Conservation (phyloP, 2,329 filamentous ascomycete genomes). For the Aspergillus sp. region DNA sequence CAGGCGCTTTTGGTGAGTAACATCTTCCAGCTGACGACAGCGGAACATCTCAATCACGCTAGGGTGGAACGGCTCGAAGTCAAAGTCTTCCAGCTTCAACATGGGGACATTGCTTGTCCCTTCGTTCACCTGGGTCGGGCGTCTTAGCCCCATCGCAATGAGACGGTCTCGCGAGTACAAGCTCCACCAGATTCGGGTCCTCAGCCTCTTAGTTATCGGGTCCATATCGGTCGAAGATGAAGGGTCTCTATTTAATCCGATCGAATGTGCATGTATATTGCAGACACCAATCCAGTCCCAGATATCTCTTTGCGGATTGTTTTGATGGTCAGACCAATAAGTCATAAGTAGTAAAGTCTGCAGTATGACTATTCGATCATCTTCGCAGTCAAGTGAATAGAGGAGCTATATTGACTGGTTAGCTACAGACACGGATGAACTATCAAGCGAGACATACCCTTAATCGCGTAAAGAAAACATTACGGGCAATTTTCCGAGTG, state of each 20-base stretch:
- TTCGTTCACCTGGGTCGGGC: constrained; percentile 84
- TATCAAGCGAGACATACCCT: constrained; percentile 55
- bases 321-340: constrained; percentile 90
- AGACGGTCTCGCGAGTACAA: constrained; percentile 89
- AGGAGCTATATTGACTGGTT: constrained; percentile 59
- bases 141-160: constrained; percentile 83
- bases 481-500: constrained; percentile 74
- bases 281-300: constrained; percentile 30
- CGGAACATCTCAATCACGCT: constrained; percentile 64
- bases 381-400: constrained; percentile 89
- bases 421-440: neutral
- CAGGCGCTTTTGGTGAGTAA: constrained; percentile 70
- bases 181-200: constrained; percentile 93
- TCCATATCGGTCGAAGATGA: constrained; percentile 19
- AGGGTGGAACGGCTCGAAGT: constrained; percentile 67
- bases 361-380: constrained; percentile 78
- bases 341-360: constrained; percentile 86
- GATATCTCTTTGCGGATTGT: constrained; percentile 75
- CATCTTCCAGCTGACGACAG: constrained; percentile 69
- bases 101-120: constrained; percentile 91
- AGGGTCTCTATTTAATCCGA: constrained; percentile 25
- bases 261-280: constrained; percentile 28
- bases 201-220: constrained; percentile 55
- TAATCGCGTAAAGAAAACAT: constrained; percentile 79
- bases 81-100: constrained; percentile 77